These are phyloP conservation scores for Glaciozyma martinii DNA, from an alignment of 768 basidiomycete species.

Conservation along the genomic window DNA sequence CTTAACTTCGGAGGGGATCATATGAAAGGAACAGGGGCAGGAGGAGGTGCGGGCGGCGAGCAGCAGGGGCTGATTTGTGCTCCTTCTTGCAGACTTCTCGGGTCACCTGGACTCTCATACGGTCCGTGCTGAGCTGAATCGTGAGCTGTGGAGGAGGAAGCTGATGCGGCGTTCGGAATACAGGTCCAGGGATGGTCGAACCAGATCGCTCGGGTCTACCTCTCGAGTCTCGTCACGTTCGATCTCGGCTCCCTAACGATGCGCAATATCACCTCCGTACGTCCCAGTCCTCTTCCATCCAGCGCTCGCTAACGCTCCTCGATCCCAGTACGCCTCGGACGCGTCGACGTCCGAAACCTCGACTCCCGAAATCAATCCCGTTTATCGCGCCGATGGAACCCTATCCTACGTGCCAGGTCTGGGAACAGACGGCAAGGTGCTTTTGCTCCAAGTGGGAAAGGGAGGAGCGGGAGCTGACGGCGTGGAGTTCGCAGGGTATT, in stretches of 20 bases:
- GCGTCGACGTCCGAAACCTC: conserved; percentile 15
- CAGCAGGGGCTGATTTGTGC: neutral
- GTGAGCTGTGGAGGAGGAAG: neutral
- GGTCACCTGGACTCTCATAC: conserved; percentile 14
- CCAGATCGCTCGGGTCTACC: conserved; percentile 19
- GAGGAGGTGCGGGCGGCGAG: neutral
- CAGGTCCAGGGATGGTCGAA: conserved; percentile 14
- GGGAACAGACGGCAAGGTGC: conserved; percentile 9
- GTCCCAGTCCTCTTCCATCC: neutral
- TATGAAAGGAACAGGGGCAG: neutral
- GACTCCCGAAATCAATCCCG: conserved; percentile 11
- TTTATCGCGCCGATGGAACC: conserved; percentile 22
- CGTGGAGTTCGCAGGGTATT: conserved; percentile 11
- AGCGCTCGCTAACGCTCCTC: neutral
- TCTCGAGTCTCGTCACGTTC: conserved; percentile 18
- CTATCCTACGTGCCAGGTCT: conserved; percentile 21
- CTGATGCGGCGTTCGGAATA: conserved; percentile 1
- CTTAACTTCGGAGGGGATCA: neutral
- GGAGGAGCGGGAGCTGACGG: neutral
- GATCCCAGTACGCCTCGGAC: neutral
- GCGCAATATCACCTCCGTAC: conserved; percentile 18
- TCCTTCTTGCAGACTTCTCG: conserved; percentile 2
- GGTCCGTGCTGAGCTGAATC: neutral
- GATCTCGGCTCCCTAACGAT: conserved; percentile 13
- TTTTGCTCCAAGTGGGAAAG: neutral